Evolutionary conservation across 805 yeast genomes (phyloP).

Genomic region (Lipomyces orientalis): DNA sequence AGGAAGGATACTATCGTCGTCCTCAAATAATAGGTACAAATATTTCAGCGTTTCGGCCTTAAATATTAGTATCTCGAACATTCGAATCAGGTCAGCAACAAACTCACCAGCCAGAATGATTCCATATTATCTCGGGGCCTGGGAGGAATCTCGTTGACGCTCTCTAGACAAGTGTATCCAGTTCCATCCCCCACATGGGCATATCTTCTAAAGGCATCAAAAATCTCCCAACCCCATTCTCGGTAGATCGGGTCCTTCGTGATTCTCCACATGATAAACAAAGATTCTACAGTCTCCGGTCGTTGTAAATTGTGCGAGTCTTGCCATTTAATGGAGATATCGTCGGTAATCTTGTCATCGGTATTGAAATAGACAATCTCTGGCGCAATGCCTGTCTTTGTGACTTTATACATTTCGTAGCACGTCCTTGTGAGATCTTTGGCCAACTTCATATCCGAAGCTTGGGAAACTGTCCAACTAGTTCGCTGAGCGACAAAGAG

Average conservation of each 20-base stretch:
- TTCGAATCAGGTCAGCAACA: background rate
- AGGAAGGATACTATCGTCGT: conserved; percentile 65
- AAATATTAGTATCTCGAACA: background rate
- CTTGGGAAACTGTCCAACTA: conserved; percentile 63
- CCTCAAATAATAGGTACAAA: conserved; percentile 77
- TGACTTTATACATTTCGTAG: conserved; percentile 79
- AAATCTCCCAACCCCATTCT: conserved; percentile 88
- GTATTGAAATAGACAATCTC: conserved; percentile 86
- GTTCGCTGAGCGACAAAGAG: conserved; percentile 57
- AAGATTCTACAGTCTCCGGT: conserved; percentile 91
- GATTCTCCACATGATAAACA: conserved; percentile 77
- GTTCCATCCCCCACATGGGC: conserved; percentile 53
- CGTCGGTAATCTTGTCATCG: conserved; percentile 53
- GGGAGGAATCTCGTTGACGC: conserved; percentile 66
- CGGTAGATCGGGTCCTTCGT: conserved; percentile 76
- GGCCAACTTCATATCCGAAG: conserved; percentile 70
- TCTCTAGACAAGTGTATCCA: conserved; percentile 68
- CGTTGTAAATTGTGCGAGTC: conserved; percentile 89
- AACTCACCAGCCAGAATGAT: conserved; percentile 75
- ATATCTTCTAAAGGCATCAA: conserved; percentile 68
- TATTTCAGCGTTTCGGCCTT: conserved; percentile 87
- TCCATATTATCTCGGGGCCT: conserved; percentile 73
- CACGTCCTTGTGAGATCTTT: conserved; percentile 80
- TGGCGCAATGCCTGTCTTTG: conserved; percentile 80
- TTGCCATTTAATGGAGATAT: conserved; percentile 68